These are phyloP conservation scores for Acorus gramineus DNA, from an alignment of 106 monocot genomes.

Conservation along the genomic window DNA sequence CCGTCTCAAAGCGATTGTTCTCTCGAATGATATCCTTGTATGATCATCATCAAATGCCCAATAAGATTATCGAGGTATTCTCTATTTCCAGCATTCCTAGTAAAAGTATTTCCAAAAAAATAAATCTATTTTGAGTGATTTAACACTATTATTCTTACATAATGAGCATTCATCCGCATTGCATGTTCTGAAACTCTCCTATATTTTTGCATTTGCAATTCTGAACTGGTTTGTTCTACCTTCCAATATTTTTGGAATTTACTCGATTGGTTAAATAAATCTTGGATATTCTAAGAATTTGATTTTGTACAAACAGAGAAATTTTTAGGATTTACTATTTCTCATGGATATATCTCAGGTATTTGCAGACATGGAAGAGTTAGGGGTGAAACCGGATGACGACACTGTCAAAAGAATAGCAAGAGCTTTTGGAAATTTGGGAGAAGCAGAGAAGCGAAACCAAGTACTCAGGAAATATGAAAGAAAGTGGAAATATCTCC, in stretches of 20 bases:
- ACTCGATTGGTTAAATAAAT: too few relatives aligned
- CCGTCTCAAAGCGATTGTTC: conserved; percentile 69
- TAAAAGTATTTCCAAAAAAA: neutral
- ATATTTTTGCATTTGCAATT: too few relatives aligned
- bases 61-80: conserved; percentile 73
- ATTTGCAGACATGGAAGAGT: conserved; percentile 94
- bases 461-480: conserved; percentile 45
- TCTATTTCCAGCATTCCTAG: neutral
- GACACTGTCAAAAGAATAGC: conserved; percentile 67
- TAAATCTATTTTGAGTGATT: neutral
- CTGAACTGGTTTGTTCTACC: too few relatives aligned
- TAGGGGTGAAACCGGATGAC: conserved; percentile 74
- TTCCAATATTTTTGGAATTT: too few relatives aligned
- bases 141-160: too few relatives aligned
- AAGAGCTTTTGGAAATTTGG: conserved; percentile 52
- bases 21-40: conserved; percentile 81
- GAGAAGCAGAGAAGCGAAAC: conserved; percentile 47
- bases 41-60: conserved; percentile 45
- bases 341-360: conserved; percentile 33
- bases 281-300: too few relatives aligned
- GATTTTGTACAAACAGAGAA: too few relatives aligned
- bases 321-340: neutral
- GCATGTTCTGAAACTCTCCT: too few relatives aligned
- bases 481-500: conserved; percentile 75
- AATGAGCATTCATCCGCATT: too few relatives aligned